Base-by-base conservation (phyloP, 768 basidiomycete genomes). In the Pleurotus giganteus region DNA sequence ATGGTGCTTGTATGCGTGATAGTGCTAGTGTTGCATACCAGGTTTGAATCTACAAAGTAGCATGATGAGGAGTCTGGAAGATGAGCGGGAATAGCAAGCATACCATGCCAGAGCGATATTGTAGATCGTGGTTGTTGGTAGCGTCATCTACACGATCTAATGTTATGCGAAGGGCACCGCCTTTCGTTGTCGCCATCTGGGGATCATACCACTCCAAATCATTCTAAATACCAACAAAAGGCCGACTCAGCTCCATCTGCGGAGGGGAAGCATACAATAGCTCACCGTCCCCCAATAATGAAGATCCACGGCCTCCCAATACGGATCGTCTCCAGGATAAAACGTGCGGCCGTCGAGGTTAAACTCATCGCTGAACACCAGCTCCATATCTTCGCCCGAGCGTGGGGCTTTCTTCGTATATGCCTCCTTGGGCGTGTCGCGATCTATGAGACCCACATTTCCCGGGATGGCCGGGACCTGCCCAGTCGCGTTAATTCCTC, bases 291-390 rank as follows among this genome's bases (percentile, higher is more conserved):
- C 79, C 85, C 86, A 86, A 65, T 90, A 91, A 65, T 88, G 85
- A 7, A 86, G 49, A 65, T 79, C 85, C 3, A 77, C 74, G 4
- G 80, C 83, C 56, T 78, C 75, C 77, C 78, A 86, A 61, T 80
- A 85, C 2, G 85, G 84, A 65, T 85, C 85, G 56, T 85, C 83
- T 2, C 83, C 89, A 2, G 84, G 78, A 67, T 83, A 85, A 65
- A 89, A 89, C 5, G 82, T 74, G 9, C 88, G 73, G 0, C 89
- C 90, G 2, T 88, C 87, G 21, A 65, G 66, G 56, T 92, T 82
- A 67, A 94, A 94, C 72, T 93, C 91, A 65, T 94, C 91, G 1
- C 83, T 86, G 68, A 91, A 94, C 15, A 91, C 83, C 51, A 89
- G 72, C 65, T 63, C 64, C 71, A 75, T 67, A 13, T 75, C 67